phyloP scores from a whole-genome alignment of 73 alveolate genomes.

The Uronychia setigera region DNA sequence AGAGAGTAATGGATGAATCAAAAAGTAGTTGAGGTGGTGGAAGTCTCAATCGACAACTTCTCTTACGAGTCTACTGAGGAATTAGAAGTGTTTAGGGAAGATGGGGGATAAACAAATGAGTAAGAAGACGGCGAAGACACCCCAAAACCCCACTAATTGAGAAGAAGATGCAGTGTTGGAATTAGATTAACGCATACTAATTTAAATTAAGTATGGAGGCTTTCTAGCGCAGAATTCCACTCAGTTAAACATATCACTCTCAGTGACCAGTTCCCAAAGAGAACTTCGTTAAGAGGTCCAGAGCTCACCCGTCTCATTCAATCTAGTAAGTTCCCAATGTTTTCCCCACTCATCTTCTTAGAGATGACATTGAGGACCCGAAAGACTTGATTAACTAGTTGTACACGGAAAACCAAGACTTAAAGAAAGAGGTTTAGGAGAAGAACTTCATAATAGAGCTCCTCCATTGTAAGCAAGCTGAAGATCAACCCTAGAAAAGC shows the following conservation, averaged over 20 bases:
- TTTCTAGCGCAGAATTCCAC: neutral
- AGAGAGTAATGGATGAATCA: too few relatives aligned
- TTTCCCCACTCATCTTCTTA: neutral
- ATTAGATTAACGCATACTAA: too few relatives aligned
- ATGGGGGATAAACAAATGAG: too few relatives aligned
- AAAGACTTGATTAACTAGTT: neutral
- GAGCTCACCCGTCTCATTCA: neutral
- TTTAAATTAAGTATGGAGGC: constrained; percentile 1
- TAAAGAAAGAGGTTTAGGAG: neutral
- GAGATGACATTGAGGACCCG: neutral
- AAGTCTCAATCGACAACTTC: too few relatives aligned
- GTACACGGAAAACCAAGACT: neutral
- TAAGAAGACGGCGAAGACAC: too few relatives aligned
- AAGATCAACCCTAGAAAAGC: neutral
- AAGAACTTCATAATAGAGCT: neutral
- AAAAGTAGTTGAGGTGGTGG: too few relatives aligned
- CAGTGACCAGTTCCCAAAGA: neutral
- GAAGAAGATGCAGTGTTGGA: too few relatives aligned
- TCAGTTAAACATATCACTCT: neutral
- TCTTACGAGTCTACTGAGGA: too few relatives aligned
- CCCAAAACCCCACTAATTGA: too few relatives aligned
- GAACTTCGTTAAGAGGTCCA: neutral
- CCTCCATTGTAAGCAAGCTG: neutral
- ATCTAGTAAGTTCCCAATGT: neutral
- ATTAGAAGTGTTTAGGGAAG: too few relatives aligned